Base-by-base conservation (phyloP, 805 yeast species). In the Barnettozyma sp. region DNA sequence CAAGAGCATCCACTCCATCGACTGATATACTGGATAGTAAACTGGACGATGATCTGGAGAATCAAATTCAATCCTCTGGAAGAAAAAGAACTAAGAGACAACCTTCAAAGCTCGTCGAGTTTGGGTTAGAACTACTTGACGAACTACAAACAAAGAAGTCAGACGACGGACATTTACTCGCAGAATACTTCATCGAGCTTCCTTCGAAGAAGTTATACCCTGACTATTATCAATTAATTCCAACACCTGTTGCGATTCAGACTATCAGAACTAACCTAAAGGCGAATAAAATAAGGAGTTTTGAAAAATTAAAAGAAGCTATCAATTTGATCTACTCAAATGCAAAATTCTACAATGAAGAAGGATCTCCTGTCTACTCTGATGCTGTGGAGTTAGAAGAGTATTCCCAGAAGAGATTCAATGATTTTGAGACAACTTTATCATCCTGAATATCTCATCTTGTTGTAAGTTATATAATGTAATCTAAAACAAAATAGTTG, bases 301-400 rank as follows among this genome's bases (percentile, higher is more conserved):
- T 76, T 29, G 66, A 59, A 2, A 71, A 66, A 20, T 67, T 79
- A 22, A 59, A 73, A 37, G 78, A 71, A 34, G 84, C 78, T 41
- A 58, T 84, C 41, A 75, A 76, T 43, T 66, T 73, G 36, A 85
- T 90, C 78, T 87, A 79, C 56, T 71, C 77, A 34, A 88, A 88
- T 56, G 97, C 97, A 16, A 72, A 81, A 46, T 76, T 76, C 33
- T 88, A 86, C 59, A 90, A 90, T 50, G 94, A 87, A 54, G 96
- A 86, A 58, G 95, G 94, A 0, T 84, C 95, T 1, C 65, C 83
- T 51, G 90, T 90, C 15, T 84, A 78, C 50, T 68, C 71, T 36
- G 97, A 88, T 60, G 94, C 97, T 7, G 66, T 68, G 34, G 61
- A 56, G 10, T 63, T 87, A 41, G 97, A 96, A 19, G 70, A 78